Evolutionary conservation across 257 asterid species (phyloP), one percentile per base, ranked within the genome.

Genomic region (Capsicum rhomboideum): DNA sequence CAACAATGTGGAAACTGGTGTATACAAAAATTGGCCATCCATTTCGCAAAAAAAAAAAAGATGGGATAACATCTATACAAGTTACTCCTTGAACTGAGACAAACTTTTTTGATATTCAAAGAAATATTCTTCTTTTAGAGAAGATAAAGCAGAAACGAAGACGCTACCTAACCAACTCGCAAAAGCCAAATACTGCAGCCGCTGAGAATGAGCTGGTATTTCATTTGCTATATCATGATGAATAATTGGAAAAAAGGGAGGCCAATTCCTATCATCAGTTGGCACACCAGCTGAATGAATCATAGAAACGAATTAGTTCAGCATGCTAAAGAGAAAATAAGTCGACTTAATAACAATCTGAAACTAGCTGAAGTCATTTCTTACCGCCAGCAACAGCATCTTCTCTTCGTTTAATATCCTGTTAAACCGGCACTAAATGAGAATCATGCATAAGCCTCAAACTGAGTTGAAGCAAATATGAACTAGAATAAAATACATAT

Each of bases 181-280:
- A 84, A 92, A 92, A 52, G 95, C 95, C 89, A 92, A 89, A 87
- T 92, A 92, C 88, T 92, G 95, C 91, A 92, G 85, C 90, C 87
- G 89, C 89, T 89, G 95, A 85, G 93, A 92, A 80, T 88, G 90
- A 75, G 88, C 90, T 78, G 95, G 95, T 77, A 92, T 92, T 83
- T 92, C 95, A 71, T 89, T 92, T 82, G 95, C 90, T 88, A 92
- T 91, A 83, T 92, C 94, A 82, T 92, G 93, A 82, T 91, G 93
- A 82, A 90, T 92, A 53, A 92, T 90, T 20, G 93, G 94, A 17
- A 91, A 91, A 87, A 90, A 89, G 21, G 96, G 94, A 52, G 96
- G 96, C 96, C 96, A 92, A 59, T 91, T 92, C 72, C 80, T 87
- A 68, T 92, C 88, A 83, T 91, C 93, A 78, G 87, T 84, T 0